phyloP scores from a whole-genome alignment of 495 filamentous ascomycete species.

The Podospora australis region DNA sequence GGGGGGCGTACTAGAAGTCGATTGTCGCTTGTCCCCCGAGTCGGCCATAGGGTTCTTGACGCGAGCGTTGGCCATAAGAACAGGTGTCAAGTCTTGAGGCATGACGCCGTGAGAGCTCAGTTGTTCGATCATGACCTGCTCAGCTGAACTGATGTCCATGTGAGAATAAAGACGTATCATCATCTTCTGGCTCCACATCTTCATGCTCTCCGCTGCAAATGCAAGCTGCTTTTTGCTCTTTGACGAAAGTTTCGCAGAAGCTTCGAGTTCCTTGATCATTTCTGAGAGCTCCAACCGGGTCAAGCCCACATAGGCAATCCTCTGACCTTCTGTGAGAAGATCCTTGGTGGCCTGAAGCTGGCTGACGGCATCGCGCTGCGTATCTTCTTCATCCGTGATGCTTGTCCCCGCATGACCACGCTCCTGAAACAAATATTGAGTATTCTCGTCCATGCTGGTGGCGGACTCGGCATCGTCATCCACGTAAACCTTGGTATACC shows the following conservation, averaged over 20 bases:
- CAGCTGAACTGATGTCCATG: conserved; percentile 86
- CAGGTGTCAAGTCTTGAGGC: conserved; percentile 71
- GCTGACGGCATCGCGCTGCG: conserved; percentile 71
- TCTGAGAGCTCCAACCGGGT: conserved; percentile 68
- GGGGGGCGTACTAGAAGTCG: conserved; percentile 9
- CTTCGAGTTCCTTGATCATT: conserved; percentile 65
- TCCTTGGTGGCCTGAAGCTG: conserved; percentile 97
- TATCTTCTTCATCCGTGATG: conserved; percentile 64
- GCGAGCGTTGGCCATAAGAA: conserved; percentile 86
- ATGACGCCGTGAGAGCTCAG: conserved; percentile 85
- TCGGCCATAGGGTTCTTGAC: conserved; percentile 86
- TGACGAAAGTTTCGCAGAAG: conserved; percentile 46
- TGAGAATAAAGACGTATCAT: conserved; percentile 90
- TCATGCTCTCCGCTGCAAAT: conserved; percentile 65
- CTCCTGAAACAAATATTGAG: conserved; percentile 86
- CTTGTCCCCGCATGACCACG: conserved; percentile 48
- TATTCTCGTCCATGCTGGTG: conserved; percentile 96
- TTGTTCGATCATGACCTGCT: conserved; percentile 99
- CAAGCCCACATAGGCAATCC: conserved; percentile 92
- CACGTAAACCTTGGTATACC: conserved; percentile 86
- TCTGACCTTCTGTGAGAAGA: conserved; percentile 88
- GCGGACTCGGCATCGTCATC: conserved; percentile 92
- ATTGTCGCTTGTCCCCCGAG: conserved; percentile 8
- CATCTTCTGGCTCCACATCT: conserved; percentile 96
- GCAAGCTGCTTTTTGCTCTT: conserved; percentile 62